Evolutionary conservation across 2,329 filamentous ascomycete species (phyloP), one percentile per base, ranked within the genome.

Genomic region (Eurotiales sp.): DNA sequence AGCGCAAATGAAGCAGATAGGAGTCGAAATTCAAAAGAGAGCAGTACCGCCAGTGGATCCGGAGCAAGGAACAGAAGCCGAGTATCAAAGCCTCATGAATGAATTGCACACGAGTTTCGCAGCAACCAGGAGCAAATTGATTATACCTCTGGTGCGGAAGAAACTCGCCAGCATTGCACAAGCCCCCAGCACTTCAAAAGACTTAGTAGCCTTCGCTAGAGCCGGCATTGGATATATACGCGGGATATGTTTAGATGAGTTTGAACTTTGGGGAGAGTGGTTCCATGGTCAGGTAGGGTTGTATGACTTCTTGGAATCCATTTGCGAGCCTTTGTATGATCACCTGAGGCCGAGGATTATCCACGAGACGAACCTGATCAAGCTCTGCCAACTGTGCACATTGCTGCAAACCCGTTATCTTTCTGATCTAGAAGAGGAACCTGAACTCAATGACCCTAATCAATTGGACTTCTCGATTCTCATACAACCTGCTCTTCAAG

Each of bases 261-360:
- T 83, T 61, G 82, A 85, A 48, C 68, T 87, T 7, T 87, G 83
- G 82, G 74, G 75, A 4, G 80, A 85, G 62, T 85, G 82, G 82
- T 84, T 86, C 55, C 79, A 83, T 54, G 81, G 78, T 3, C 79
- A 85, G 53, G 78, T 75, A 22, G 81, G 79, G 2, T 64, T 85
- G 6, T 84, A 86, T 59, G 81, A 86, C 53, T 87, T 85, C 56
- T 70, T 87, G 1, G 84, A 87, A 63, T 78, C 81, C 15, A 73
- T 87, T 42, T 85, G 83, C 62, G 84, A 87, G 63, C 83, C 84
- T 2, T 71, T 87, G 23, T 86, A 85, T 59, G 84, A 87, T 58
- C 76, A 85, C 59, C 70, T 87, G 22, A 75, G 82, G 46, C 84
- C 84, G 7, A 75, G 80, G 40, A 85, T 82, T 15, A 85, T 86